Conservation (phyloP, 345 rosid species). For the Heritiera littoralis region DNA sequence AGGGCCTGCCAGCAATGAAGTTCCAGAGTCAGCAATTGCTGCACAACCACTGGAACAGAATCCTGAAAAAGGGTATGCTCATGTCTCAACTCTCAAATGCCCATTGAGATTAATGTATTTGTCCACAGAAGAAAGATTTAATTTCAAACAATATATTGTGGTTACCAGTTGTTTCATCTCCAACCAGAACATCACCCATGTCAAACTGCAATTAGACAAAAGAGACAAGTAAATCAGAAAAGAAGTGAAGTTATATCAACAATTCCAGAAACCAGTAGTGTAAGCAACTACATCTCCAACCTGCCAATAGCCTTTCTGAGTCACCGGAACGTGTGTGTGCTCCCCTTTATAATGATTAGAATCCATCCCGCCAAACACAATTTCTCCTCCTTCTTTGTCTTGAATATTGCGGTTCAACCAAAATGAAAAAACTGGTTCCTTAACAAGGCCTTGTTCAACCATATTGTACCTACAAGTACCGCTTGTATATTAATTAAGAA, state of each 20-base stretch:
- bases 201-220: conserved; percentile 52
- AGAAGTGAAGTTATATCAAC: background rate
- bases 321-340: conserved; percentile 88
- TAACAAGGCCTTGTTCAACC: conserved; percentile 72
- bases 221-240: conserved; percentile 17
- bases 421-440: conserved; percentile 82
- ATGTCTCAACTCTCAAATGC: conserved; percentile 9
- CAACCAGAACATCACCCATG: conserved; percentile 79
- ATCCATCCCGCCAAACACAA: conserved; percentile 89
- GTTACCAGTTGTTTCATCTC: conserved; percentile 79
- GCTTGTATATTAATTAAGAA: background rate
- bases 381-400: conserved; percentile 82
- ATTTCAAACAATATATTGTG: conserved; percentile 4
- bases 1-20: conserved; percentile 75
- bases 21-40: conserved; percentile 82
- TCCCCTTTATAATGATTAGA: conserved; percentile 74
- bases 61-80: conserved; percentile 39
- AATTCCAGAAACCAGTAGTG: background rate
- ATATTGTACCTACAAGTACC: conserved; percentile 69
- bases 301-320: conserved; percentile 96
- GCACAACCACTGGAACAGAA: conserved; percentile 58
- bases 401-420: conserved; percentile 83
- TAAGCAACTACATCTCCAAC: conserved; percentile 30
- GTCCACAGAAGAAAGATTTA: background rate
- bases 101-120: background rate